Percentiles rank a stretch among this genome's conserved stretches.
Evolutionary conservation across 352 stramenopile species (phyloP).

Genomic region (Aphanomyces invadans): DNA sequence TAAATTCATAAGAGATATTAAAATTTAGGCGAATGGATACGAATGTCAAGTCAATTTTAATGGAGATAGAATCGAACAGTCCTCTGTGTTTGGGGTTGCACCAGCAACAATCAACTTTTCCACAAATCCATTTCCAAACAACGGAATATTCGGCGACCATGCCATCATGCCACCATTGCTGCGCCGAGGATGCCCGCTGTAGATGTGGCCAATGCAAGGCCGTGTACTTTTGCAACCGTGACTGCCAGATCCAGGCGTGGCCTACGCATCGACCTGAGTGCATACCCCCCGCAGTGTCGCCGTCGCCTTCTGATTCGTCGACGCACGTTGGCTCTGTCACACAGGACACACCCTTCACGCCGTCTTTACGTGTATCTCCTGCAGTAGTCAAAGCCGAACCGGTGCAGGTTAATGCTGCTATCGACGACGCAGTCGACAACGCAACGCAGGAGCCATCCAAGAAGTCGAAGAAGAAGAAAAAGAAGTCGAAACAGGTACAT

Average conservation of each 20-base stretch:
- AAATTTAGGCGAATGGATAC: background rate
- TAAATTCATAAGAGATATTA: too few species aligned
- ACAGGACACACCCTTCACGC: conserved; percentile 13
- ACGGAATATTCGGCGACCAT: too few species aligned
- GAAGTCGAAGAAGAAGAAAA: conserved; percentile 8
- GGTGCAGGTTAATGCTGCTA: background rate
- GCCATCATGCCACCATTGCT: conserved; percentile 1
- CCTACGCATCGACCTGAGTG: conserved; percentile 43
- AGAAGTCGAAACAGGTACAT: background rate
- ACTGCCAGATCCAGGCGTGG: conserved; percentile 66
- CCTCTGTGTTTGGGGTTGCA: too few species aligned
- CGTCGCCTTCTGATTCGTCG: background rate
- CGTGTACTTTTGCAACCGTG: conserved; percentile 72
- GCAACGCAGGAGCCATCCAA: background rate
- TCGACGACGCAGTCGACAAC: background rate
- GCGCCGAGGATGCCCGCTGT: background rate
- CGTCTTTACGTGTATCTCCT: conserved; percentile 10
- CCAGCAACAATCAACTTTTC: background rate
- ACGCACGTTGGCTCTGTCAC: conserved; percentile 1
- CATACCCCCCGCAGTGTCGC: conserved; percentile 8
- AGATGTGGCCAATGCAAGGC: conserved; percentile 51
- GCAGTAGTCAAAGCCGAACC: background rate
- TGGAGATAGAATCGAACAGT: too few species aligned
- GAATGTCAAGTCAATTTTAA: background rate
- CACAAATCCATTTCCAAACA: background rate